These are phyloP conservation scores for Colletotrichum sp. DNA, from an alignment of 2,329 filamentous ascomycete genomes.

Conservation along the genomic window DNA sequence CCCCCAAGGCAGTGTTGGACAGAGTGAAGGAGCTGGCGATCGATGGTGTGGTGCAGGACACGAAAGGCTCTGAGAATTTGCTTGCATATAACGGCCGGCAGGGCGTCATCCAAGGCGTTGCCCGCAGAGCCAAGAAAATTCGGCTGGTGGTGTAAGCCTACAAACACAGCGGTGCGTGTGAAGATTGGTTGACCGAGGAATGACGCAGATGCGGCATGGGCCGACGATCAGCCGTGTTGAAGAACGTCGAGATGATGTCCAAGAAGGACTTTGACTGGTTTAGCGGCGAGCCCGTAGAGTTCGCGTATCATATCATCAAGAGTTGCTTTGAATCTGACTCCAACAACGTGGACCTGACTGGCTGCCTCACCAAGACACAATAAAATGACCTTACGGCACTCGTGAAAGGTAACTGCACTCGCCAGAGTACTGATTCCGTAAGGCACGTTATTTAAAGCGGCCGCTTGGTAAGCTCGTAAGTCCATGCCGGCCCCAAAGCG, in stretches of 20 bases:
- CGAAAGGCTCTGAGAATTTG: conserved; percentile 51
- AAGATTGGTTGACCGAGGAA: not conserved
- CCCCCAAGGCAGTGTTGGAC: conserved; percentile 50
- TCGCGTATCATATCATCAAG: not conserved
- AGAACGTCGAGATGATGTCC: not conserved
- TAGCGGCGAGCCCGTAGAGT: not conserved
- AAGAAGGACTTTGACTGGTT: not conserved
- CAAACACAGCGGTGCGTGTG: not conserved
- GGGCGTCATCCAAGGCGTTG: not conserved
- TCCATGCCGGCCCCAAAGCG: not conserved
- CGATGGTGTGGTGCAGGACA: conserved; percentile 43
- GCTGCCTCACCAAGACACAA: not conserved
- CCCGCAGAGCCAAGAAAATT: not conserved
- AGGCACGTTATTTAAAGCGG: not conserved
- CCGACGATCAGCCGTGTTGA: not conserved
- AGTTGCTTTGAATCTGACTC: not conserved
- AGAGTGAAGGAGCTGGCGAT: conserved; percentile 49
- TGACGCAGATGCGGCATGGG: not conserved
- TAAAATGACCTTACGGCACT: not conserved
- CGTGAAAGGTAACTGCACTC: not conserved
- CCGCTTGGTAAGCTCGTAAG: conserved; percentile 1
- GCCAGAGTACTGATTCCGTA: not conserved
- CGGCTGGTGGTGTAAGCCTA: not conserved
- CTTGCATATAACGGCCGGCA: conserved; percentile 59
- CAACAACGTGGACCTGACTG: not conserved